Conservation (phyloP, 371 early-diverging fungal genomes). For the Parasitella parasitica region DNA sequence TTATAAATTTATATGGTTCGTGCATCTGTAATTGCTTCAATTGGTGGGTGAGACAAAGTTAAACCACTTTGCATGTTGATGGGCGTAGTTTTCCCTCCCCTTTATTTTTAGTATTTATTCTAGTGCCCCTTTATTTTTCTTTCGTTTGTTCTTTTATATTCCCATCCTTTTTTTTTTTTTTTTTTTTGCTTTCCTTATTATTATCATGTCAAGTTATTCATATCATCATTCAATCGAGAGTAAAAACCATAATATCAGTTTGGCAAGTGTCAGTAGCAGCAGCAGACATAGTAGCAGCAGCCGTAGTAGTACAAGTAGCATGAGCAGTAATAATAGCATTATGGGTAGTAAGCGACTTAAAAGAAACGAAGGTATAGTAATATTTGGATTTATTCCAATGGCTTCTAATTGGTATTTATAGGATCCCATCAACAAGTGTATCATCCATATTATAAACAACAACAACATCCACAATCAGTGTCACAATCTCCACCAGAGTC, state of each 20-base stretch:
- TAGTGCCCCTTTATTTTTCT: not conserved
- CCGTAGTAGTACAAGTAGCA: not conserved
- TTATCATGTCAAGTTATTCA: not conserved
- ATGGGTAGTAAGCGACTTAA: not conserved
- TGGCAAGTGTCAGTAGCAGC: not conserved
- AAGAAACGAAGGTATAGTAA: not conserved
- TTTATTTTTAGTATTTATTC: not conserved
- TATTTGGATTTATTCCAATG: not conserved
- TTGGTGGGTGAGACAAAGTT: not conserved
- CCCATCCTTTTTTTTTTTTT: not conserved
- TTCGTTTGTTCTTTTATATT: conserved; percentile 3
- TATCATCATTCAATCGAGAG: not conserved
- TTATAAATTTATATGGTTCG: not conserved
- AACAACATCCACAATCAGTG: not conserved
- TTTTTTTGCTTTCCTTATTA: not conserved
- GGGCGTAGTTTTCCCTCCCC: not conserved
- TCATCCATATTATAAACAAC: not conserved
- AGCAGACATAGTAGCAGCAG: not conserved
- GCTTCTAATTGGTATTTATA: not conserved
- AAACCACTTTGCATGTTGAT: conserved; percentile 1
- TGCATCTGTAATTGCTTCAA: not conserved
- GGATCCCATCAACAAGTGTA: not conserved
- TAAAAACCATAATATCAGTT: not conserved
- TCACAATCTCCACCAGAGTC: not conserved
- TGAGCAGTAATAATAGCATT: not conserved